These are phyloP conservation scores for Populus hybrid DNA, from an alignment of 441 rosid species.

Conservation along the genomic window DNA sequence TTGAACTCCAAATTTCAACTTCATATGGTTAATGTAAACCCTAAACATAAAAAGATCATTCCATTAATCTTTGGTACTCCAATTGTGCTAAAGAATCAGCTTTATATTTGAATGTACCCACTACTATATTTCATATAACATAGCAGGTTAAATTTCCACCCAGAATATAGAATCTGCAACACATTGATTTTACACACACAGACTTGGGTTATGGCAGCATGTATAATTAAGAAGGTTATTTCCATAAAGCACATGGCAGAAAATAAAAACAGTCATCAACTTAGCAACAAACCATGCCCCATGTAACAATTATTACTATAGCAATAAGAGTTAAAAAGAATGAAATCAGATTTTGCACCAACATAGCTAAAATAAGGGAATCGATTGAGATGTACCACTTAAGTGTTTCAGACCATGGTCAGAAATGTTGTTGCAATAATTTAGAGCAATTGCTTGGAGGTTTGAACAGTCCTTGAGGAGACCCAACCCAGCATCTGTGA, in stretches of 20 bases:
- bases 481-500: conserved; percentile 66
- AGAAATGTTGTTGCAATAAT: conserved; percentile 66
- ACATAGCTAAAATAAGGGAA: background rate
- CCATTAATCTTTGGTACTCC: background rate
- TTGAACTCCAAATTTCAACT: background rate
- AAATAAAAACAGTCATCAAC: too few species aligned
- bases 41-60: background rate
- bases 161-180: background rate
- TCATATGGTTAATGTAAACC: background rate
- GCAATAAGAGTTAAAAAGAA: background rate
- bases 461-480: conserved; percentile 56
- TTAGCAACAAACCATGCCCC: background rate
- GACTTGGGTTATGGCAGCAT: background rate
- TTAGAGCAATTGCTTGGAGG: conserved; percentile 57
- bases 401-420: conserved; percentile 55
- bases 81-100: background rate
- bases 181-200: background rate
- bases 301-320: background rate
- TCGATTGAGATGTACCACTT: conserved; percentile 37
- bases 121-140: background rate
- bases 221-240: background rate
- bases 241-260: background rate
- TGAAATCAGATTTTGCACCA: background rate
- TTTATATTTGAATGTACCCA: background rate
- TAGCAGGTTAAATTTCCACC: background rate